A percentile compares a stretch with the other conserved stretches of the same genome.
phyloP scores from a whole-genome alignment of 139 green algal genomes.

The Chlamydomonas incerta region DNA sequence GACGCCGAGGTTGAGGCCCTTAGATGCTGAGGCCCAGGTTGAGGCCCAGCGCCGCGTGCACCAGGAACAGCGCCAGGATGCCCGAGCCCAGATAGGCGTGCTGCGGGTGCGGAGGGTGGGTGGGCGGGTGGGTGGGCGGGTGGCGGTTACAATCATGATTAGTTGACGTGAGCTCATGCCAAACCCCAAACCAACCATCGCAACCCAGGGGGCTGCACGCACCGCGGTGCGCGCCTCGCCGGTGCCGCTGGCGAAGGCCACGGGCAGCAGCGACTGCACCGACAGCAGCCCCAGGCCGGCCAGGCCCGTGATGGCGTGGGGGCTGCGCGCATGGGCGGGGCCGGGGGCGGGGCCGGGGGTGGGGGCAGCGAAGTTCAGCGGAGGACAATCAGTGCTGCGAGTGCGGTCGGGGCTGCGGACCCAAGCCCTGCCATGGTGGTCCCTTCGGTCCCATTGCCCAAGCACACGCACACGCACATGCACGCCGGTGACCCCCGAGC shows the following conservation, averaged over 20 bases:
- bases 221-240: slow-evolving; percentile 56
- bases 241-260: slow-evolving; percentile 66
- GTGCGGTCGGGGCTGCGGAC: no score
- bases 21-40: slow-evolving; percentile 83
- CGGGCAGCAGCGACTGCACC: slow-evolving; percentile 82
- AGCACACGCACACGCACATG: no score
- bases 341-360: background rate
- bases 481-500: no score
- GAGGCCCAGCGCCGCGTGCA: slow-evolving; percentile 80
- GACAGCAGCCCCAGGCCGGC: slow-evolving; percentile 74
- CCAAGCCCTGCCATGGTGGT: no score
- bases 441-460: no score
- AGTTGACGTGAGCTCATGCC: no score
- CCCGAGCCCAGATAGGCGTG: slow-evolving; percentile 84
- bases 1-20: no score
- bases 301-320: slow-evolving; percentile 75
- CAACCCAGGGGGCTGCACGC: background rate
- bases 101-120: slow-evolving; percentile 32
- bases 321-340: slow-evolving; percentile 3
- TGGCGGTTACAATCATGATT: no score
- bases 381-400: no score
- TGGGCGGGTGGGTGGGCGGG: background rate
- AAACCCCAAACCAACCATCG: background rate
- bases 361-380: background rate
- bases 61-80: slow-evolving; percentile 84